Base-by-base conservation (phyloP, 805 yeast species). In the Candida taoyuanica region DNA sequence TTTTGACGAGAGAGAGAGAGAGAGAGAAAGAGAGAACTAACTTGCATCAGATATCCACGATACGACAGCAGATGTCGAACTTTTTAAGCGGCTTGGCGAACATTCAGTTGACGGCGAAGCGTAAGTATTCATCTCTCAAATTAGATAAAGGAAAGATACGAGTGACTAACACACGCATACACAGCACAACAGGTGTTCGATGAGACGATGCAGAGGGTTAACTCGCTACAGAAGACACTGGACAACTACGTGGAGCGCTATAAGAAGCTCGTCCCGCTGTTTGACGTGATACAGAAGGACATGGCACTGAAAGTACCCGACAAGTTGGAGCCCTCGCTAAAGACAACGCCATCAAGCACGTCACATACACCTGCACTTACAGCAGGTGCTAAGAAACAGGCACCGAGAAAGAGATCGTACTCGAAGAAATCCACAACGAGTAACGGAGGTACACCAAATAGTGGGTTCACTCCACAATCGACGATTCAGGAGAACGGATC, bases 251-350 rank as follows among this genome's bases (percentile, higher is more conserved):
- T 74, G 38, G 62, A 54, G 5, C 66, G 72, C 36, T 73, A 70
- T 48, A 68, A 66, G 43, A 65, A 62, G 39, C 59, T 73, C 8
- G 53, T 65, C 1, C 76, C 78, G 3, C 56, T 73, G n/a, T 58
- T 73, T 23, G 69, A 68, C 42, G 52, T 72, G 28, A 66, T 73
- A 1, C 71, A 70, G 47, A 64, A 64, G 28, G 70, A 67, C 29
- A 47, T 71, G 44, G 73, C 68, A 68, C 77, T 46, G 57, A 67
- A 48, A 81, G 75, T 42, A 59, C 86, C 32, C 69, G 74, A 40
- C 67, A 67, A 29, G 86, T 86, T 12, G 86, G 93, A 43, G 86
- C 84, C 45, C 74, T 80, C 60, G 86, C 85, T 33, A 76, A 74
- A 62, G 72, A 84, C 50, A 21, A 37, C 46, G 18, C n/a, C 34